Evolutionary conservation across 306 rosid genomes (phyloP), one percentile per base, ranked within the genome.

Genomic region (Notholithocarpus densiflorus): DNA sequence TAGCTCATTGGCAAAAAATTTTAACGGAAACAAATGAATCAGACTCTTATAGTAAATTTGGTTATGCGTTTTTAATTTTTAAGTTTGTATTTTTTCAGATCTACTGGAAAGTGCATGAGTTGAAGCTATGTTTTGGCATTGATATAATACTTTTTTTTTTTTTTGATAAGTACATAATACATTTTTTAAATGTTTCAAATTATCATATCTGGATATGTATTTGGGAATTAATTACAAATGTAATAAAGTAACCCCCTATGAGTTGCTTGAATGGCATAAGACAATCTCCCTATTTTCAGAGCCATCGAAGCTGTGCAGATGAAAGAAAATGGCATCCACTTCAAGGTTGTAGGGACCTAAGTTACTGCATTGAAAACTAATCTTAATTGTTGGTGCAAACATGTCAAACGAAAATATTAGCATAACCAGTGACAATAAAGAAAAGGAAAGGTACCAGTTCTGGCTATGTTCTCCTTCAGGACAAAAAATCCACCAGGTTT

Each of bases 401-500:
- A 78, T 37, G 71, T 65, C 79, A 81, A 71, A 75, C 26, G 56
- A 73, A 77, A 85, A 55, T 40, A 62, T 65, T 72, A 65, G 53
- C 72, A 56, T 19, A 31, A 81, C 4, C 40, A 57, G 69, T 76
- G 56, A 70, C 31, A 61, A 53, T 66, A 70, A 78, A 40, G 48
- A 75, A 72, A 65, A 20, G 78, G 52, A 57, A 62, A 32, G 54
- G 59, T 92, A 91, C 98, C 98, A 79, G 87, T 80, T 92, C 89
- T 89, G 75, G 98, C 95, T 75, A 88, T 77, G 78, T 95, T 95
- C 93, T 95, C 98, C 93, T 95, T 95, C 79, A 95, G 73, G 61
- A 92, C 75, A 81, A 95, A 92, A 72, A 92, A 27, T 73, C 98
- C 98, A 68, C 97, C 96, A 60, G 97, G 87, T 84, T 89, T 95